Evolutionary conservation across 441 rosid genomes (phyloP).

Genomic region (Croton setiger): DNA sequence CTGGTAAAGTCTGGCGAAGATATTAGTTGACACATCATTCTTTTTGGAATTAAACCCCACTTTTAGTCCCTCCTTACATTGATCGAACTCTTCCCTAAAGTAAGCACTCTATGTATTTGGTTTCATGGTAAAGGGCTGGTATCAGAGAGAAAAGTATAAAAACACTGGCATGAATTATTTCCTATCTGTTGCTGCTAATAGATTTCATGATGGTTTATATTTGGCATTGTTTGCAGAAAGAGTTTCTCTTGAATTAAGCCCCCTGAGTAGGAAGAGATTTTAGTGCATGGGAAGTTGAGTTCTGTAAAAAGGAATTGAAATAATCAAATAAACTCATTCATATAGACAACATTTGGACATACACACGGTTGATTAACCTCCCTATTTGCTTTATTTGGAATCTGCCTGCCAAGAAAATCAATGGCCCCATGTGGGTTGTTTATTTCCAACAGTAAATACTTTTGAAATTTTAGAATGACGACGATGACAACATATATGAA

Average conservation of each 20-base stretch:
- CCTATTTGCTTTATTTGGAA: slow-evolving; percentile 19
- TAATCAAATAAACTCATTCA: background rate
- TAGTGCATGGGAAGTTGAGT: slow-evolving; percentile 15
- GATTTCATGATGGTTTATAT: slow-evolving; percentile 21
- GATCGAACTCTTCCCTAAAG: slow-evolving; percentile 18
- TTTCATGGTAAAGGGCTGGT: slow-evolving; percentile 11
- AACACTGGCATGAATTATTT: slow-evolving; percentile 9
- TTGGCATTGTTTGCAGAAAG: slow-evolving; percentile 21
- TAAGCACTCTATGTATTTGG: slow-evolving; percentile 10
- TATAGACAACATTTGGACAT: slow-evolving; percentile 21
- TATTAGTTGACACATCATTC: slow-evolving; percentile 32
- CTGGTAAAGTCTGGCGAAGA: slow-evolving; percentile 15
- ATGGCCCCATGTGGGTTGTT: slow-evolving; percentile 30
- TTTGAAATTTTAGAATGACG: slow-evolving; percentile 22
- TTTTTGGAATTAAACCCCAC: background rate
- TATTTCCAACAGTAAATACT: slow-evolving; percentile 28
- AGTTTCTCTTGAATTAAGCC: slow-evolving; percentile 5
- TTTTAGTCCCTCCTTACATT: slow-evolving; percentile 16
- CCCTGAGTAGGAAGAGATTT: slow-evolving; percentile 10
- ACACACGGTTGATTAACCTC: slow-evolving; percentile 6
- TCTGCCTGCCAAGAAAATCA: slow-evolving; percentile 20
- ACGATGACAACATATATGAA: slow-evolving; percentile 28
- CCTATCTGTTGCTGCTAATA: slow-evolving; percentile 17
- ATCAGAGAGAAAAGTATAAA: background rate
- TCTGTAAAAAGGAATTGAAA: slow-evolving; percentile 15